Conservation (phyloP, 2,329 filamentous ascomycete genomes). For the Venturia oleaginea region DNA sequence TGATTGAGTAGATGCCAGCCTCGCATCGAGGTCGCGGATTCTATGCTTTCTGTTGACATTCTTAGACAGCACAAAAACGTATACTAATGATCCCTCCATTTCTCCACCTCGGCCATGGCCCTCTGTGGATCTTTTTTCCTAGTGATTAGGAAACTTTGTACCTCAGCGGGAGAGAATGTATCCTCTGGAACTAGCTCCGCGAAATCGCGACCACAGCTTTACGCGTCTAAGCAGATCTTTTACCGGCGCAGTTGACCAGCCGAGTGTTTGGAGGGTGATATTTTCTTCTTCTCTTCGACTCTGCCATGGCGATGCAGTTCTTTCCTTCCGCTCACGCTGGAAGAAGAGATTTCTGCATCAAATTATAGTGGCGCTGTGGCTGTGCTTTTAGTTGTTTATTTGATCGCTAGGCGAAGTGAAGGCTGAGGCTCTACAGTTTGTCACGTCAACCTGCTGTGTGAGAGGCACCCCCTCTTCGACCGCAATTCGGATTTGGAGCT, state of each 20-base stretch:
- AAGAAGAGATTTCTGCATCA: constrained; percentile 35
- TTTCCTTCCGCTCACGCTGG: constrained; percentile 25
- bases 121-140: constrained; percentile 38
- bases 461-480: not conserved
- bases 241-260: constrained; percentile 39
- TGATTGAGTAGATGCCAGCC: not conserved
- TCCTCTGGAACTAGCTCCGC: constrained; percentile 36
- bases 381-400: not conserved
- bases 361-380: not conserved
- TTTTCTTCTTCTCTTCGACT: constrained; percentile 29
- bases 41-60: too few species aligned
- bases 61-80: too few species aligned
- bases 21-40: too few species aligned
- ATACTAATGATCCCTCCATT: constrained; percentile 38
- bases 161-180: constrained; percentile 43
- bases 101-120: constrained; percentile 35
- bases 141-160: constrained; percentile 44
- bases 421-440: not conserved
- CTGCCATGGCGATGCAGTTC: constrained; percentile 17
- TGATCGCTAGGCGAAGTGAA: not conserved
- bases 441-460: not conserved
- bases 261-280: constrained; percentile 38
- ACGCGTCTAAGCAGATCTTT: constrained; percentile 37
- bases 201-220: constrained; percentile 38
- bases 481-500: too few species aligned